Percentiles rank a stretch among this genome's conserved stretches.
Conservation (phyloP, 371 early-diverging fungal genomes). For the Spiromyces aspiralis region DNA sequence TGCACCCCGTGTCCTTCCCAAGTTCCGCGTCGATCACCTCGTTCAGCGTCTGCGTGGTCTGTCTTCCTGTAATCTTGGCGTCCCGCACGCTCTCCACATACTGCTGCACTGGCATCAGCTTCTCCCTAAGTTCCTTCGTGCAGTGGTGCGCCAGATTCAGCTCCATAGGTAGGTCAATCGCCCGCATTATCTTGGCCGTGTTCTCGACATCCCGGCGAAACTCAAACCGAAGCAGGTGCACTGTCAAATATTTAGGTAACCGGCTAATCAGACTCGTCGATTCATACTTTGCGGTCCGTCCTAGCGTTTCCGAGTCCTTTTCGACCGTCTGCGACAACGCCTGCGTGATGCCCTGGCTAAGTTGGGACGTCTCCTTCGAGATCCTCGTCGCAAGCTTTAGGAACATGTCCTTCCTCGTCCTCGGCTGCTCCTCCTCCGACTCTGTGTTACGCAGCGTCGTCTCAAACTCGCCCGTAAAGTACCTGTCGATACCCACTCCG, state of each 20-base stretch:
- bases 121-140: conserved; percentile 65
- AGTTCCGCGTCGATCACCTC: conserved; percentile 48
- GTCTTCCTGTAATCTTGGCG: not conserved
- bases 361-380: conserved; percentile 25
- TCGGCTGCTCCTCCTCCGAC: conserved; percentile 54
- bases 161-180: conserved; percentile 85
- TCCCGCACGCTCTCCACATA: conserved; percentile 61
- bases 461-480: conserved; percentile 63
- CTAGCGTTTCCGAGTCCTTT: conserved; percentile 71
- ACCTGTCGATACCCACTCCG: conserved; percentile 38
- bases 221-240: conserved; percentile 63
- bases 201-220: conserved; percentile 30
- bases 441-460: conserved; percentile 56
- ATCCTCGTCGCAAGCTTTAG: conserved; percentile 77
- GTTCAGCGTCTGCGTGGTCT: not conserved
- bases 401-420: conserved; percentile 46
- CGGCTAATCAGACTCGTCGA: conserved; percentile 60
- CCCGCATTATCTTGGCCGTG: conserved; percentile 85
- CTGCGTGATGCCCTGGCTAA: conserved; percentile 28
- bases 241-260: conserved; percentile 74
- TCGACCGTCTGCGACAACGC: conserved; percentile 63
- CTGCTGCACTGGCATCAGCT: conserved; percentile 52
- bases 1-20: conserved; percentile 58
- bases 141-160: conserved; percentile 74
- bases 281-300: conserved; percentile 58